Evolutionary conservation across 2,329 filamentous ascomycete species (phyloP).

Genomic region (Reticulascus tulasneorum): DNA sequence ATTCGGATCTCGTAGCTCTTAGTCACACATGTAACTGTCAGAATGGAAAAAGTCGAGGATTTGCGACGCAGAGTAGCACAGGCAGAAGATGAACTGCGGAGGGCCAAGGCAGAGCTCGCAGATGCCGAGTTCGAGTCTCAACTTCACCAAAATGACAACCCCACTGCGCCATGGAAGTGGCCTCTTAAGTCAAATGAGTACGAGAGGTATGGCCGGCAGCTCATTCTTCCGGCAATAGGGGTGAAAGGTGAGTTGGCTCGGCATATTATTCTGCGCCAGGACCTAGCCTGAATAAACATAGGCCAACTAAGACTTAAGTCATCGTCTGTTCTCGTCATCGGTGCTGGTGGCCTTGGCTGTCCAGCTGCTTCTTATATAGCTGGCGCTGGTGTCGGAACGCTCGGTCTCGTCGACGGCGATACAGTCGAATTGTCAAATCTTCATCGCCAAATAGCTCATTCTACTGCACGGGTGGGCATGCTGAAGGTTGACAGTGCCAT

Average conservation of each 20-base stretch:
- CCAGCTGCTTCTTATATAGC: constrained; percentile 91
- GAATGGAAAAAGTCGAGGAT: constrained; percentile 36
- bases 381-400: constrained; percentile 76
- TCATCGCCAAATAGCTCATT: constrained; percentile 86
- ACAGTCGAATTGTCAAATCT: constrained; percentile 85
- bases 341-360: constrained; percentile 85
- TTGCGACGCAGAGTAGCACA: constrained; percentile 44
- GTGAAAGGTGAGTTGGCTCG: constrained; percentile 55
- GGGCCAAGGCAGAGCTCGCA: constrained; percentile 41
- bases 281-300: constrained; percentile 25
- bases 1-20: background rate
- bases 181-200: constrained; percentile 72
- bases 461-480: constrained; percentile 64
- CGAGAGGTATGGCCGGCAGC: constrained; percentile 80
- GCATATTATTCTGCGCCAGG: background rate
- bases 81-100: constrained; percentile 44
- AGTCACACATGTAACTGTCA: too few relatives aligned
- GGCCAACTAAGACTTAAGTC: constrained; percentile 72
- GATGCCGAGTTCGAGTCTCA: constrained; percentile 28
- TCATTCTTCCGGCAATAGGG: constrained; percentile 81
- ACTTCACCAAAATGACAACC: constrained; percentile 1
- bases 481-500: constrained; percentile 78
- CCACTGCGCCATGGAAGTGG: constrained; percentile 60
- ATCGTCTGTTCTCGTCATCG: constrained; percentile 74
- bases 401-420: constrained; percentile 87